Evolutionary conservation across 371 early-diverging fungal species (phyloP).

Genomic region (Lichtheimia corymbifera): DNA sequence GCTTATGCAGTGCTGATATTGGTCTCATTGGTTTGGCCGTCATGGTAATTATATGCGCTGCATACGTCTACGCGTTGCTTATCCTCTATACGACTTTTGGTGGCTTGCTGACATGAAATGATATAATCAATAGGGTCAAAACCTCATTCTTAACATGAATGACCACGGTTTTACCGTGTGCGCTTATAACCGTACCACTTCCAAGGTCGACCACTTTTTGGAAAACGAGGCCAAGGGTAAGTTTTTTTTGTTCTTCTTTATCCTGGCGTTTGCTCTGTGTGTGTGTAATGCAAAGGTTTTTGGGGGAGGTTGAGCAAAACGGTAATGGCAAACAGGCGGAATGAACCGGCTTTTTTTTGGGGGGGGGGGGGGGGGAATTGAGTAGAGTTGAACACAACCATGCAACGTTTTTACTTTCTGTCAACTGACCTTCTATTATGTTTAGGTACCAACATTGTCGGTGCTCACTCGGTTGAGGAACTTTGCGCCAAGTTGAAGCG

Average conservation of each 20-base stretch:
- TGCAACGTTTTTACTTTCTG: neutral
- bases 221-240: conserved; percentile 94
- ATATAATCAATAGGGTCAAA: conserved; percentile 82
- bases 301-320: conserved; percentile 3
- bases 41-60: conserved; percentile 74
- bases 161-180: conserved; percentile 93
- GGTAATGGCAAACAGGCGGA: neutral
- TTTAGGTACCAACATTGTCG: conserved; percentile 87
- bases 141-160: conserved; percentile 97
- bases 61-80: neutral
- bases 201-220: conserved; percentile 94
- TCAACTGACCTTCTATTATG: neutral
- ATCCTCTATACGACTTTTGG: neutral
- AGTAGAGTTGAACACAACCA: neutral
- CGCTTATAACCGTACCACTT: conserved; percentile 96
- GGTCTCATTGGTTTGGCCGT: conserved; percentile 99
- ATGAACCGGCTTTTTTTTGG: conserved; percentile 4
- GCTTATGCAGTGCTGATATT: conserved; percentile 86
- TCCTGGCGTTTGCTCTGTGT: too few species aligned
- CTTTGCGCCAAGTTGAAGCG: conserved; percentile 90
- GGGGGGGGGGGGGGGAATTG: neutral
- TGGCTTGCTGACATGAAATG: neutral
- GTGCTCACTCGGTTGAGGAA: conserved; percentile 92
- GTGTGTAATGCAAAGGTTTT: neutral
- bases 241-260: conserved; percentile 4